Evolutionary conservation across 2,329 filamentous ascomycete species (phyloP), one percentile per base, ranked within the genome.

Genomic region (Colletotrichum sp.): DNA sequence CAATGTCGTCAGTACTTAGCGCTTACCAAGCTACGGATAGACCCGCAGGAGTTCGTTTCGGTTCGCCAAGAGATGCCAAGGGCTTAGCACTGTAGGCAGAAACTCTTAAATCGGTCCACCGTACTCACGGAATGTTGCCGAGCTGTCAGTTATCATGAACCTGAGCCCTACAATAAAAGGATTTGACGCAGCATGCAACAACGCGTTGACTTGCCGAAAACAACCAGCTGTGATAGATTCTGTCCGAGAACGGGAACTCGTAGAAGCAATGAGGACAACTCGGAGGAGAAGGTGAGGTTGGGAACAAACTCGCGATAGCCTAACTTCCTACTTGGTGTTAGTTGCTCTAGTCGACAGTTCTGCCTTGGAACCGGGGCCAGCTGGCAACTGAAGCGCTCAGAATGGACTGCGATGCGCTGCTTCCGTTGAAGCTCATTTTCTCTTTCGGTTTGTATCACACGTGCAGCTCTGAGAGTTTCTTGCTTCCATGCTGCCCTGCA

Each of bases 351-450:
- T 32, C 30, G 10, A 32, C 30, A 32, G 30, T 32, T 32, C 30
- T 32, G 30, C 1, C 30, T 32, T 32, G 30, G 30, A 32, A 32
- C 30, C 1, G 30, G 30, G 30, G 30, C 0, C 30, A 2, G 1
- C 30, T 32, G 30, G 30, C 1, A 32, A 32, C 5, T 7, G 6
- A 52, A 21, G 43, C n/a, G 18, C 10, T 3, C n/a, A 52, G 43
- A 9, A 2, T 12, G 6, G 3, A 52, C n/a, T 13, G 43, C 10
- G 12, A 21, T 10, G 12, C 2, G 2, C n/a, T 21, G 10, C 8
- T 13, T 4, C 3, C 0, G 0, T 21, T 21, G n/a, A 7, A 8
- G 10, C 6, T 0, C 1, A 13, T 43, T 43, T 4, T 43, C 5
- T 43, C 18, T n/a, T n/a, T 43, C 38, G 3, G 8, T 3, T n/a